phyloP scores from a whole-genome alignment of 179 eudicot species.

The Carnegiea gigantea region DNA sequence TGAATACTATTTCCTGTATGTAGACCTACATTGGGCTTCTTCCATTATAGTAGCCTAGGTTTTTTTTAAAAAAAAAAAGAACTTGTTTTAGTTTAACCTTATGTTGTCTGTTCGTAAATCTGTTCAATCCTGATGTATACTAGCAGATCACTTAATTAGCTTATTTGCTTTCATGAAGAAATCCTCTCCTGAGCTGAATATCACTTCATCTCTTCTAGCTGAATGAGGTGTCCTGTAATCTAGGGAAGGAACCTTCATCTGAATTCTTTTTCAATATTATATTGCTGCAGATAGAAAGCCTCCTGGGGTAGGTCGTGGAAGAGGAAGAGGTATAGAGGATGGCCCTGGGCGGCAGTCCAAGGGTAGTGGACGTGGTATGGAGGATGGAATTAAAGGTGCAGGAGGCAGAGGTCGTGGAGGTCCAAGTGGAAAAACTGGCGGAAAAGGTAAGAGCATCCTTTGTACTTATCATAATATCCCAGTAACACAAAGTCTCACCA shows the following conservation, averaged over 20 bases:
- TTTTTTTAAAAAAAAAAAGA: too few species aligned
- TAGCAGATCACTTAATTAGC: not conserved
- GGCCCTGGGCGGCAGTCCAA: constrained; percentile 46
- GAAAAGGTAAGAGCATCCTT: constrained; percentile 32
- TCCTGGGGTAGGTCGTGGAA: constrained; percentile 53
- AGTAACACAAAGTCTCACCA: not conserved
- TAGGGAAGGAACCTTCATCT: not conserved
- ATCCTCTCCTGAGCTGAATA: not conserved
- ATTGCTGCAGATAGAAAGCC: constrained; percentile 43
- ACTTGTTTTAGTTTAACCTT: not conserved
- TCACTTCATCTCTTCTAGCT: not conserved
- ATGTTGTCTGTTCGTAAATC: not conserved
- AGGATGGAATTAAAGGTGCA: constrained; percentile 41
- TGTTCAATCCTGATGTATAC: not conserved
- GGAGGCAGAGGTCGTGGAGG: constrained; percentile 54
- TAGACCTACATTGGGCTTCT: not conserved
- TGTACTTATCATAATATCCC: not conserved
- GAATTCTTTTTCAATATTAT: not conserved
- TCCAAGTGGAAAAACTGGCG: constrained; percentile 39
- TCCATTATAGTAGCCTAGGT: not conserved
- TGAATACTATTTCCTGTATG: not conserved
- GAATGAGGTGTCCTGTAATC: not conserved
- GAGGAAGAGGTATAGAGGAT: constrained; percentile 53
- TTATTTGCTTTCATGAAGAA: not conserved
- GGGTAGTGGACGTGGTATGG: constrained; percentile 48